Conservation (phyloP, 768 basidiomycete species). For the Nevesoporus exiguus region DNA sequence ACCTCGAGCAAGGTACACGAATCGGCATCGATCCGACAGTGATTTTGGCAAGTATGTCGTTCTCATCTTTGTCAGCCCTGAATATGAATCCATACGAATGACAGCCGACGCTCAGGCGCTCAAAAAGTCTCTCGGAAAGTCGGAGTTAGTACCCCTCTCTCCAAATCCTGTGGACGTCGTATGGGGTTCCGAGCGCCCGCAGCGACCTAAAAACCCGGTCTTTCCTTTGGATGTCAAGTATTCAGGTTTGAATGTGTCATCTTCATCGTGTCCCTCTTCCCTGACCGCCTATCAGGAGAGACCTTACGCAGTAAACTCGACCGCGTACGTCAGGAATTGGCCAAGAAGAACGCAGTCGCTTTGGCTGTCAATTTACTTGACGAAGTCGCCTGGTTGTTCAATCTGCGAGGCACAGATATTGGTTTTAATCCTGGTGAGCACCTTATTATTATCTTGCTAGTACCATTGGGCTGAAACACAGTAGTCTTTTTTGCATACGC, state of each 20-base stretch:
- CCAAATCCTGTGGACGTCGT: conserved; percentile 77
- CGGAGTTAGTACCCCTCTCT: conserved; percentile 60
- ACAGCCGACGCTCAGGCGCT: conserved; percentile 66
- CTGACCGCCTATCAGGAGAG: conserved; percentile 42
- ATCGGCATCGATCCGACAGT: conserved; percentile 84
- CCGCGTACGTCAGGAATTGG: conserved; percentile 60
- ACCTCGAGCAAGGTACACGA: conserved; percentile 55
- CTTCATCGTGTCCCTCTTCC: background rate
- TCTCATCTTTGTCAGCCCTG: conserved; percentile 12
- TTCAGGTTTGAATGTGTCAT: conserved; percentile 44
- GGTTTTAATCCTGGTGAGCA: conserved; percentile 71
- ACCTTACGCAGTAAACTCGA: conserved; percentile 63
- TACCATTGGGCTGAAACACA: background rate
- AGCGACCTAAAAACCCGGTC: conserved; percentile 62
- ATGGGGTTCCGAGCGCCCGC: conserved; percentile 67
- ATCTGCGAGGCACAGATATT: conserved; percentile 90
- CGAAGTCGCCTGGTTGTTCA: conserved; percentile 93
- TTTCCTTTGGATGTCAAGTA: conserved; percentile 72
- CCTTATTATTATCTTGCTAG: background rate
- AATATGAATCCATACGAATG: background rate
- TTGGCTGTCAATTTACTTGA: conserved; percentile 86
- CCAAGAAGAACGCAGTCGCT: conserved; percentile 52
- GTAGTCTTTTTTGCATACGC: conserved; percentile 92
- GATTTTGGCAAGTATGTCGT: conserved; percentile 56
- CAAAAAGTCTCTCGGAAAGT: conserved; percentile 54